Evolutionary conservation across 371 early-diverging fungal genomes (phyloP).

Genomic region (Actinomortierella ambigua): DNA sequence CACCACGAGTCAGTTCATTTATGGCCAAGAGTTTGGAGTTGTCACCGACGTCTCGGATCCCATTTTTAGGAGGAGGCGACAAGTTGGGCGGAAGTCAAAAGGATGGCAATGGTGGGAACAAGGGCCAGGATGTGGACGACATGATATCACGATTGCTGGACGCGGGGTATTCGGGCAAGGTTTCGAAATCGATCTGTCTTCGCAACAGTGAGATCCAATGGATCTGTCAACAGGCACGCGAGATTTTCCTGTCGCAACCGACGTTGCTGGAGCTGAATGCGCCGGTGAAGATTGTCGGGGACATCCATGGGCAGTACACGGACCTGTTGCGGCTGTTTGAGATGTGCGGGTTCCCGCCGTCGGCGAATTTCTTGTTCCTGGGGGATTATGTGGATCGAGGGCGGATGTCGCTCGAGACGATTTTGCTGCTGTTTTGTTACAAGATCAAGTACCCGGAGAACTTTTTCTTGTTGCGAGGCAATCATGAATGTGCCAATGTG

Average conservation of each 20-base stretch:
- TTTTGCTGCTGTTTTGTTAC: conserved; percentile 92
- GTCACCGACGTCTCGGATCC: conserved; percentile 21
- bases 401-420: conserved; percentile 95
- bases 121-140: conserved; percentile 80
- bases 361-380: conserved; percentile 91
- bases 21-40: conserved; percentile 16
- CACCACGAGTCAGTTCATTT: conserved; percentile 11
- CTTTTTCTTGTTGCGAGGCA: conserved; percentile 97
- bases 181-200: conserved; percentile 74
- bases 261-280: conserved; percentile 94
- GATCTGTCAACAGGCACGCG: conserved; percentile 88
- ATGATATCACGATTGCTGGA: conserved; percentile 84
- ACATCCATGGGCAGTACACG: conserved; percentile 95
- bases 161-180: conserved; percentile 77
- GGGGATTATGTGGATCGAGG: conserved; percentile 99
- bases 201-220: conserved; percentile 86
- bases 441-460: conserved; percentile 98
- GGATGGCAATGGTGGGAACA: conserved; percentile 18
- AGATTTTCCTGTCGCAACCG: conserved; percentile 93
- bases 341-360: conserved; percentile 91
- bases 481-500: conserved; percentile 98
- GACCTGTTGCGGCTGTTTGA: conserved; percentile 93
- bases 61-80: conserved; percentile 22
- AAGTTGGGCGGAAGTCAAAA: neutral
- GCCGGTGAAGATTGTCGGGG: conserved; percentile 97